Conservation (phyloP, 1,139 yeast species). For the Taphrina wiesneri region DNA sequence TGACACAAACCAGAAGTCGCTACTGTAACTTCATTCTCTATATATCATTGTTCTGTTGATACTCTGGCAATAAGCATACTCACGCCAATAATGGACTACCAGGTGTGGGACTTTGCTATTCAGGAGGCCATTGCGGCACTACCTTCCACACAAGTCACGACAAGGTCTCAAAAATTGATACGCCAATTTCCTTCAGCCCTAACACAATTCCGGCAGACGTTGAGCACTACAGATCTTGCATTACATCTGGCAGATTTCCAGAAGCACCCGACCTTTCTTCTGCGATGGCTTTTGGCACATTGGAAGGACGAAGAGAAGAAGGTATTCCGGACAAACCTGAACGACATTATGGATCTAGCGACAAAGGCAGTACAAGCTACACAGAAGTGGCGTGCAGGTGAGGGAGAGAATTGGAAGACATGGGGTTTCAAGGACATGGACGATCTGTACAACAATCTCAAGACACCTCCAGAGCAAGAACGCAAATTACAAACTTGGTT, state of each 20-base stretch:
- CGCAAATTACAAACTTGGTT: constrained; percentile 7
- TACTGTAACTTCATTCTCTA: not conserved
- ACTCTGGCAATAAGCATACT: no score
- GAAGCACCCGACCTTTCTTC: constrained; percentile 26
- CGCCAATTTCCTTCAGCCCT: constrained; percentile 7
- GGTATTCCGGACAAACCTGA: not conserved
- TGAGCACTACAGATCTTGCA: not conserved
- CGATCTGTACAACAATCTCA: constrained; percentile 15
- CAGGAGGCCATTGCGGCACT: constrained; percentile 5
- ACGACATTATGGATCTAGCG: constrained; percentile 3
- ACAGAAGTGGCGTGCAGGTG: constrained; percentile 26
- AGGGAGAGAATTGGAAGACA: constrained; percentile 19
- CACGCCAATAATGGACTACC: constrained; percentile 28
- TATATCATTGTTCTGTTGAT: not conserved
- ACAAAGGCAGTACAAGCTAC: constrained; percentile 4
- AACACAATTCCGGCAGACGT: constrained; percentile 6
- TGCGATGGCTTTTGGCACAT: constrained; percentile 20
- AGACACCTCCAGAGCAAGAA: constrained; percentile 17
- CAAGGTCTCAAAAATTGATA: constrained; percentile 20
- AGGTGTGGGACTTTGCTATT: constrained; percentile 24
- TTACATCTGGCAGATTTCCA: constrained; percentile 26
- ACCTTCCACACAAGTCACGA: not conserved
- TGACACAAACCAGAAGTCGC: no score
- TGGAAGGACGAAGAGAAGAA: constrained; percentile 23
- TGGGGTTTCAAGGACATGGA: constrained; percentile 32